Evolutionary conservation across 2,329 filamentous ascomycete species (phyloP).

Genomic region (Ambrosiella xylebori): DNA sequence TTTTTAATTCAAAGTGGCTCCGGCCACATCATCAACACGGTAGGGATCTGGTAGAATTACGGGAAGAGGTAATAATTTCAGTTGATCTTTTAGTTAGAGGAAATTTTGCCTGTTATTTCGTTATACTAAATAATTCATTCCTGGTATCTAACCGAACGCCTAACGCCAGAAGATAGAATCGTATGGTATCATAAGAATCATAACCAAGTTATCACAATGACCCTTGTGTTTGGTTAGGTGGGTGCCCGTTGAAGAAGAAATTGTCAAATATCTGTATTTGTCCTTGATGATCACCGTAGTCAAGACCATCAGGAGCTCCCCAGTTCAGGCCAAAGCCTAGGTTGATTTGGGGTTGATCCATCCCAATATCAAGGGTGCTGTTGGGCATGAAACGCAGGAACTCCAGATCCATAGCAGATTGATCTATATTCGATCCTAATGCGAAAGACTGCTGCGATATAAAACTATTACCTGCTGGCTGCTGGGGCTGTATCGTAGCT

Average conservation of each 20-base stretch:
- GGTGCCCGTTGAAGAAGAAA: constrained; percentile 51
- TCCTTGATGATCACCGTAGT: constrained; percentile 41
- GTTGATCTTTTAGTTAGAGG: too few species aligned
- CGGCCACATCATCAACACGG: background rate
- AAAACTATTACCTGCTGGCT: constrained; percentile 3
- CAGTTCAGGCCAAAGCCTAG: constrained; percentile 51
- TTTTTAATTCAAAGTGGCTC: background rate
- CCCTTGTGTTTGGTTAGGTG: constrained; percentile 17
- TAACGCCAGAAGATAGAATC: too few species aligned
- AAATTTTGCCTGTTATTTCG: too few species aligned
- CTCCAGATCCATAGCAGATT: constrained; percentile 23
- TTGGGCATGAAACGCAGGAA: constrained; percentile 30
- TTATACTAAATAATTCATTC: background rate
- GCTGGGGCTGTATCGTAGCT: background rate
- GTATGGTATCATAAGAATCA: background rate
- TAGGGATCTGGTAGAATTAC: background rate
- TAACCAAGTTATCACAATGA: background rate
- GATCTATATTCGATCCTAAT: background rate
- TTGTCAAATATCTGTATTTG: constrained; percentile 54
- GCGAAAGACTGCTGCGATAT: background rate
- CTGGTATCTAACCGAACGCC: background rate
- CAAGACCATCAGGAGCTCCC: constrained; percentile 40
- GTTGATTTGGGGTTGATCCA: constrained; percentile 37
- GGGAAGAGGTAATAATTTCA: background rate
- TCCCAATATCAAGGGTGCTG: constrained; percentile 9